Evolutionary conservation across 2,329 filamentous ascomycete species (phyloP), one percentile per base, ranked within the genome.

Genomic region (Cladosporium oxysporum): DNA sequence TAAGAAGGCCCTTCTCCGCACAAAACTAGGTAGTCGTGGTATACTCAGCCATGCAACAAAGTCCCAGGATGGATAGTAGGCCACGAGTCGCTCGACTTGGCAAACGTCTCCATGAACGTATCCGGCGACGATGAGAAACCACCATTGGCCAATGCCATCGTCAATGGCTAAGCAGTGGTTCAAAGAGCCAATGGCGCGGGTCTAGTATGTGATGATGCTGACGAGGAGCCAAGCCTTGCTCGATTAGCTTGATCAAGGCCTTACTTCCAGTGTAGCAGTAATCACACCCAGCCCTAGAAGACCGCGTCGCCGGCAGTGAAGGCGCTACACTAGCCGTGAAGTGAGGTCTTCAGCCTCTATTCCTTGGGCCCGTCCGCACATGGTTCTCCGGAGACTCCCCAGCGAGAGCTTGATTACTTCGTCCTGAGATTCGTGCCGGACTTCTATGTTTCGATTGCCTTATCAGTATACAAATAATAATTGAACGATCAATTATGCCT

Each of bases 291-390:
- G 59, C 59, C 59, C 59, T 62, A 52, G 11, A 28, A 21, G 28
- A 33, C 59, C 59, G 29, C 59, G 59, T 52, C 26, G n/a, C n/a
- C 41, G 59, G 59, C 59, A 62, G 31, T 52, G 29, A 29, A 29
- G 16, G 29, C 31, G 28, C 28, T 55, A 33, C 29, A 11, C 28
- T 55, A 55, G 52, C 5, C 5, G 55, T 33, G 33, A 41, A 58
- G 55, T 41, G 33, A 59, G 10, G 37, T 37, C 23, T 18, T n/a
- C 31, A 10, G 31, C n/a, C 31, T 58, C 31, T 18, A 21, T 16
- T 16, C 11, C 2, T 28, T 28, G 18, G 14, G 37, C 18, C 18
- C 37, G 10, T 23, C 41, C 21, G 41, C 8, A 12, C 21, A 47
- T 47, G 10, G 41, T 47, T 47, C 3, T 47, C 41, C 7, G 8